Base-by-base conservation (phyloP, 2,329 filamentous ascomycete species). In the Celoporthe dispersa region DNA sequence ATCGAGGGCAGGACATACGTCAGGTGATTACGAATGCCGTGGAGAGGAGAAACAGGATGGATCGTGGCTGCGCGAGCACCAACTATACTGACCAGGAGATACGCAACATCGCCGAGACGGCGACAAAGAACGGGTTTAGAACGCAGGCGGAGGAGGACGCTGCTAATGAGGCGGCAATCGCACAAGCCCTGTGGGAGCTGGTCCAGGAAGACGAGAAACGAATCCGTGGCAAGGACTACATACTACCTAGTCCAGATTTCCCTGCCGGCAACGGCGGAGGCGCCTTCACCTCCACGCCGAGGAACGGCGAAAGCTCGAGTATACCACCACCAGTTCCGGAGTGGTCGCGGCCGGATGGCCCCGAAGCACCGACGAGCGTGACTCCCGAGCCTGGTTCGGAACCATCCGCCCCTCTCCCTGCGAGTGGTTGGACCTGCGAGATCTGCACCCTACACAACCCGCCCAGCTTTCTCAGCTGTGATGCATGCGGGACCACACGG, bases 81-180 rank as follows among this genome's bases (percentile, higher is more conserved):
- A 90, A 87, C 48, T 87, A 88, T 62, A 87, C 89, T 72, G 90
- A 90, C 61, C 82, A 84, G n/a, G 87, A 91, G 76, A 88, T 94
- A 28, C 85, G 86, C 3, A 86, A 90, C 62, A 87, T 92, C 51
- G 84, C 84, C 22, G 87, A 92, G 66, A 83, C 82, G 70, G 91
- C 91, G 51, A 89, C 88, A 7, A 84, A 84, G 69, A 91, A 91
- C 73, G 93, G 94, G 0, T 95, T 97, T 82, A 88, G 87, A 71
- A 98, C 94, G 0, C 88, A 92, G 76, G 94, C 93, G 0, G 93
- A 97, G 74, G 92, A 97, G 78, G 94, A 97, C 68, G 91, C 94
- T 74, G 94, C 94, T 3, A 97, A 97, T 75, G 93, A 97, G 68
- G 86, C 88, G 33, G 94, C 94, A 6, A 97, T 97, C 71, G 90